Base-by-base conservation (phyloP, 1,139 yeast species). In the Candida mesenterica region DNA sequence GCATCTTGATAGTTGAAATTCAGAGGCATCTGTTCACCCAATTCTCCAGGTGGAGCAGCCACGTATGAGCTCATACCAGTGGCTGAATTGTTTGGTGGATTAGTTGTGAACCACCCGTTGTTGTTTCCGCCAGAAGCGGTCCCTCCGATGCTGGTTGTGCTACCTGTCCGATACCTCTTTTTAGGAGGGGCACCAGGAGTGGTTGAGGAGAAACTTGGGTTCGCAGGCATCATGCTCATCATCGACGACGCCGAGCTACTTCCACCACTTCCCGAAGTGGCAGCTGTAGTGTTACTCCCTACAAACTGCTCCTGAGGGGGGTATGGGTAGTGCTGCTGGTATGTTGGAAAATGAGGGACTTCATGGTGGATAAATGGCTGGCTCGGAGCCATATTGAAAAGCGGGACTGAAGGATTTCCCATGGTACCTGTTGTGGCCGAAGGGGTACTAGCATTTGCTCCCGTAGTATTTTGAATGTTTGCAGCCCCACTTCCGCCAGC, bases 241-340 rank as follows among this genome's bases (percentile, higher is more conserved):
- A 30, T 30, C 5, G 31, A 18, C 7, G 26, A 24, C 6, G 26
- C 26, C 6, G 12, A 7, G 26, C 26, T 24, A 9, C 22, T 19
- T 6, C 22, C 22, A 19, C 22, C 22, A 19, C 22, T 19, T 19
- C 22, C 9, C 8, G 22, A 19, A 19, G 22, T 19, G 26, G 12
- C 14, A 7, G 12, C 26, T 24, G 12, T n/a, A 13, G 7, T 24
- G 6, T 6, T 5, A 7, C 12, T 13, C 12, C 14, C 14, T 10
- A 13, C n/a, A 13, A 24, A 24, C n/a, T 41, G 44, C 19, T 35
- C 38, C 19, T 34, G 44, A 31, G 35, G 42, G 3, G 40, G 40
- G 17, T 37, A 39, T 18, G 39, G 42, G 12, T 24, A 32, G 3
- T 27, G 28, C 24, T 37, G 45, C 13, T 27, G 36, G 24, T 37